Evolutionary conservation across 306 rosid species (phyloP).

Genomic region (Acacia confusa): DNA sequence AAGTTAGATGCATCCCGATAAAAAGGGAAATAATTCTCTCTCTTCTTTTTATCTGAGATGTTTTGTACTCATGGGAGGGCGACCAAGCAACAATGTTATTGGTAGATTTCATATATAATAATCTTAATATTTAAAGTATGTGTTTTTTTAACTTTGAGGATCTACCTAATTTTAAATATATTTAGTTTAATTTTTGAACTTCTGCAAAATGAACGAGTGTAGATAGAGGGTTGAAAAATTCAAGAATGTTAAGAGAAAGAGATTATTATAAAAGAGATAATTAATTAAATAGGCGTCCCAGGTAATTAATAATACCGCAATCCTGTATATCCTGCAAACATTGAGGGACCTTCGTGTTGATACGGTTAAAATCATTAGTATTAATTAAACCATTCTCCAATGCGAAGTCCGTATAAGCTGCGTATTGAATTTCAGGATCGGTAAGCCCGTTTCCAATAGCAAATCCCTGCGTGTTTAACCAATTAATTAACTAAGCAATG

Average conservation of each 20-base stretch:
- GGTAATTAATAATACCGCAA: neutral
- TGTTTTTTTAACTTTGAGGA: neutral
- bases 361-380: conserved; percentile 43
- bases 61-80: neutral
- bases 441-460: conserved; percentile 93
- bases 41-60: neutral
- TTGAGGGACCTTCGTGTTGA: conserved; percentile 52
- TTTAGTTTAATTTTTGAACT: neutral
- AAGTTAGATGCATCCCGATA: neutral
- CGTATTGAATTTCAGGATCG: conserved; percentile 79
- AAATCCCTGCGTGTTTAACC: conserved; percentile 58
- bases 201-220: neutral
- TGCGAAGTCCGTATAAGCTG: conserved; percentile 81
- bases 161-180: neutral
- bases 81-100: neutral
- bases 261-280: neutral
- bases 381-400: conserved; percentile 56
- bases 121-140: neutral
- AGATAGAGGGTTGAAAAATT: neutral
- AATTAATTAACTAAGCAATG: neutral
- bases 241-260: neutral
- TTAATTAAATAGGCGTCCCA: neutral
- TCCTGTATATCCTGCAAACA: conserved; percentile 29
- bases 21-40: neutral
- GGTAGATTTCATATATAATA: neutral